A percentile compares a stretch with the other conserved stretches of the same genome.
phyloP scores from a whole-genome alignment of 2,329 filamentous ascomycete species.

The Xylaria sp. region DNA sequence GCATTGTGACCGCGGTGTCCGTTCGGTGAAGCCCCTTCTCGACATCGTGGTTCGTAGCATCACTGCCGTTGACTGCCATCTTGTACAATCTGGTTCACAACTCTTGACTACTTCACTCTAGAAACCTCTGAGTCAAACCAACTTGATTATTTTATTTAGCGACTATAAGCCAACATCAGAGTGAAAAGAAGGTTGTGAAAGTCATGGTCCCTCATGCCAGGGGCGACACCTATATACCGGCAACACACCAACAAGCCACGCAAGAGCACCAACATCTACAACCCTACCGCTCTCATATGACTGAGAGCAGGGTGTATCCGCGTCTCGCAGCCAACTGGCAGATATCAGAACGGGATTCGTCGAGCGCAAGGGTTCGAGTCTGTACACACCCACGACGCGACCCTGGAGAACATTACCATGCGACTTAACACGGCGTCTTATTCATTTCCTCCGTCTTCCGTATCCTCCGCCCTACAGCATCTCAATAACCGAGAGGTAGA shows the following conservation, averaged over 20 bases:
- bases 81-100: neutral
- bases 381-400: neutral
- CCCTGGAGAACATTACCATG: slow-evolving; percentile 1
- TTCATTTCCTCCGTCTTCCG: neutral
- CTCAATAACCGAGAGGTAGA: neutral
- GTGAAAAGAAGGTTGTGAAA: slow-evolving; percentile 3
- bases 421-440: neutral
- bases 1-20: slow-evolving; percentile 45
- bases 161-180: neutral
- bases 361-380: slow-evolving; percentile 3
- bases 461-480: slow-evolving; percentile 19
- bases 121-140: neutral
- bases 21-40: slow-evolving; percentile 45
- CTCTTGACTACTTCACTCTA: neutral
- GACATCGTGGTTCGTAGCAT: slow-evolving; percentile 34
- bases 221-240: slow-evolving; percentile 1
- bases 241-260: neutral
- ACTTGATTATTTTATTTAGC: neutral
- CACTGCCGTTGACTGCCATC: slow-evolving; percentile 31
- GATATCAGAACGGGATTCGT: neutral
- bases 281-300: neutral
- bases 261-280: neutral
- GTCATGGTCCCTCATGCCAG: neutral
- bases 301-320: neutral
- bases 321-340: neutral